phyloP scores from a whole-genome alignment of 129 eudicot species.

The Oenanthe sinensis region DNA sequence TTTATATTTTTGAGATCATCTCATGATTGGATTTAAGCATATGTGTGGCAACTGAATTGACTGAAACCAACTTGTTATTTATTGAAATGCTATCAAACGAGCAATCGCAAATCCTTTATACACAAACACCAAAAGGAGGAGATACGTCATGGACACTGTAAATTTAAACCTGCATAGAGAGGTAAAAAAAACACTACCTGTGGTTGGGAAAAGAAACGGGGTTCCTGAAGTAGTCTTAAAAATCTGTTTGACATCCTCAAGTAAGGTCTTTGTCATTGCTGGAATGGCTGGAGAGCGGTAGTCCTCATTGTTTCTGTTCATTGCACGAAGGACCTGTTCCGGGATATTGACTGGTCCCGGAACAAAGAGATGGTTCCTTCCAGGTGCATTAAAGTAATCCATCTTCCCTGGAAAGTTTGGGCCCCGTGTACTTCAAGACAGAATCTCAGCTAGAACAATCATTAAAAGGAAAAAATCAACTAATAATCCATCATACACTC shows the following conservation, averaged over 20 bases:
- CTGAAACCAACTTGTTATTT: neutral
- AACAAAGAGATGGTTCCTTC: constrained; percentile 96
- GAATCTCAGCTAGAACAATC: neutral
- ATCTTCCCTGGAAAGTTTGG: constrained; percentile 24
- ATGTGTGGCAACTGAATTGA: neutral
- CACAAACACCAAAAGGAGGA: neutral
- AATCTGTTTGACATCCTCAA: constrained; percentile 95
- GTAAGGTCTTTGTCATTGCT: constrained; percentile 62
- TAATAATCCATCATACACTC: neutral
- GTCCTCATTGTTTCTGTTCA: constrained; percentile 98
- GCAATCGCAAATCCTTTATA: neutral
- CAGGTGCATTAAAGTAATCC: constrained; percentile 87
- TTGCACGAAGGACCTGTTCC: constrained; percentile 89
- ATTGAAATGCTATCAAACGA: neutral
- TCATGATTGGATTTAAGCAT: neutral
- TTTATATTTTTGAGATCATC: neutral
- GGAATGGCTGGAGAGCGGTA: constrained; percentile 98
- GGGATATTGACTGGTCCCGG: constrained; percentile 99
- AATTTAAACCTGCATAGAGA: neutral
- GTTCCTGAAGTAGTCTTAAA: constrained; percentile 92
- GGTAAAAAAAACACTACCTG: constrained; percentile 42
- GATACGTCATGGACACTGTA: neutral
- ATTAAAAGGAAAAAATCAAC: neutral
- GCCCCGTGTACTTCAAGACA: neutral
- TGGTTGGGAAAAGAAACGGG: constrained; percentile 93